Base-by-base conservation (phyloP, 371 early-diverging fungal genomes). In the Cokeromyces recurvatus region DNA sequence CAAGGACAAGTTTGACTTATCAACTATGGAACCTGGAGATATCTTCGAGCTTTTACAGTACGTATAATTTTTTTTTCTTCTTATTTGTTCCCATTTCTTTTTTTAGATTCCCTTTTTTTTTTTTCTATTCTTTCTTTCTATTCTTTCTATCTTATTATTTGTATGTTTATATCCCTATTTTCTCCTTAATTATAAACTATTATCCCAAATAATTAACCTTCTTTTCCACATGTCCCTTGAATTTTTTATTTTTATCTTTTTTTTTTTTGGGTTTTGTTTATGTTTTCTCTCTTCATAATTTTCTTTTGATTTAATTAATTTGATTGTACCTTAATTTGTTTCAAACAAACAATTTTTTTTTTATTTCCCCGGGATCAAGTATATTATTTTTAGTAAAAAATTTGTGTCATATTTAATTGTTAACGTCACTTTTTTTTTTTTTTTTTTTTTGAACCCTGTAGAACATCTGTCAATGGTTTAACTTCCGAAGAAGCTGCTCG, bases 1-100 rank as follows among this genome's bases (percentile, higher is more conserved):
- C 73, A 87, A 87, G 73, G 85, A 87, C 32, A 87, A 87, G 64
- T 85, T 78, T 51, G 87, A 87, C 59, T 74, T 87, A 58, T 84
- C 84, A 21, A 87, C 87, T 31, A 85, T 87, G 87, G 87, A 85
- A 29, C 82, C 84, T 55, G 77, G 71, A 55, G 79, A 84, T 57
- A 81, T 87, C 47, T 83, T 82, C 63, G 76, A 79, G 56, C 70
- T 87, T 22, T 74, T 87, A 42, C 83, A 84, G 75, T 71, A 71
- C 32, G 71, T 68, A 46, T 49, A 3, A 23, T 43, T 57, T 44
- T 44, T 35, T 49, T 38, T 42, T 45, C 22, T 42, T 35, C 19
- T 32, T 48, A 12, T 25, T 35, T 43, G 15, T 42, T 39, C 39
- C 31, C 29, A 20, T 23, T 46, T 27, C 22, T 6, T 25, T 17